Base-by-base conservation (phyloP, 768 basidiomycete species). In the Psilocybe azurescens region DNA sequence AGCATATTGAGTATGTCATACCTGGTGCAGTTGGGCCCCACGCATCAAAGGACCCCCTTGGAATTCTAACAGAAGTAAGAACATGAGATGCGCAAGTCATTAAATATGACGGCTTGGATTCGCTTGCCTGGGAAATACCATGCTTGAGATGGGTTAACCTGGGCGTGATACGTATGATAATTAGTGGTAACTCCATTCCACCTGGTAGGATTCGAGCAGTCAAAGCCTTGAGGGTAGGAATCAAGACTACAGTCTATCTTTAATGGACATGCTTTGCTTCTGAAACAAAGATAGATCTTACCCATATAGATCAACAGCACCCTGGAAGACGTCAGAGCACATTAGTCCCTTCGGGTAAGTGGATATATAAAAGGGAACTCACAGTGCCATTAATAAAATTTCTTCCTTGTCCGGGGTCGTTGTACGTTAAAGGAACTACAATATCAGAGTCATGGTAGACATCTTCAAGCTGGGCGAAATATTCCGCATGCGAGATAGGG, bases 21-120 rank as follows among this genome's bases (percentile, higher is more conserved):
- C 86, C 88, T 62, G 91, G 89, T 28, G 89, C 87, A 3, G 78
- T 82, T 0, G 89, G 87, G 13, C 89, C 93, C 90, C 91, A 95
- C 3, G 91, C 87, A 70, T 94, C 92, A 66, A 86, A 93, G 9
- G 90, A 82, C 93, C 93, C 11, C 84, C 90, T 79, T 91, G 89
- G 70, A 87, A 89, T 74, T 87, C 78, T 76, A 29, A 18, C 20
- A 52, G 36, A 41, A 36, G 47, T 5, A 5, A 59, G 36, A 28
- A 18, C 18, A 44, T 56, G 18, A 41, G 16, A 33, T n/a, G 20
- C 48, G 30, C 20, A 13, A 3, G 3, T 52, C 14, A 36, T 38
- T 11, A 59, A 51, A 70, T 60, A 61, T 59, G 39, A 16, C 1
- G n/a, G 4, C 48, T 52, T 29, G 60, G 62, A 56, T 41, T 39